Evolutionary conservation across 495 filamentous ascomycete genomes (phyloP).

Genomic region (Hypoxylon cercidicola): DNA sequence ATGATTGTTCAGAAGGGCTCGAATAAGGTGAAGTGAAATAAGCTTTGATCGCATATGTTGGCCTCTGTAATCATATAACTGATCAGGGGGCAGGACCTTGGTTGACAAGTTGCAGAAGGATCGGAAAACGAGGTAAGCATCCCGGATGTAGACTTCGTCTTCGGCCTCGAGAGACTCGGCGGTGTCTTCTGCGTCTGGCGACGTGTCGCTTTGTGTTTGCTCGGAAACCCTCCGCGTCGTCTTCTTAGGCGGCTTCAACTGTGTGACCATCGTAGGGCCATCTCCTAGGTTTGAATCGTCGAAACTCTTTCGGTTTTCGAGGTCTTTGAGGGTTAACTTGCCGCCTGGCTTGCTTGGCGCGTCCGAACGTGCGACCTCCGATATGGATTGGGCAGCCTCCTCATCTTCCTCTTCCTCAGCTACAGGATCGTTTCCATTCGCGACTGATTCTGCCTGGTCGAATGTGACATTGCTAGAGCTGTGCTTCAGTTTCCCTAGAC

Average conservation of each 20-base stretch:
- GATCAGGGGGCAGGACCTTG: slow-evolving; percentile 86
- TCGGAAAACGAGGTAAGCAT: slow-evolving; percentile 95
- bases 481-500: slow-evolving; percentile 60
- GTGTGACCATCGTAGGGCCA: slow-evolving; percentile 92
- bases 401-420: slow-evolving; percentile 48
- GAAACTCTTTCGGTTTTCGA: slow-evolving; percentile 92
- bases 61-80: slow-evolving; percentile 89
- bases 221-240: slow-evolving; percentile 68
- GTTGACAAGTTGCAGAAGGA: slow-evolving; percentile 98
- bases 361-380: slow-evolving; percentile 63
- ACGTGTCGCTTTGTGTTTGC: slow-evolving; percentile 60
- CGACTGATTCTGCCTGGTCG: slow-evolving; percentile 52
- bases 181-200: slow-evolving; percentile 54
- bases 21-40: slow-evolving; percentile 91
- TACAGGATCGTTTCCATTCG: slow-evolving; percentile 44
- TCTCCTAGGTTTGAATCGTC: slow-evolving; percentile 92
- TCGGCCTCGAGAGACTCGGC: slow-evolving; percentile 82
- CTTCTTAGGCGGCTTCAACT: slow-evolving; percentile 68
- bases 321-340: slow-evolving; percentile 93
- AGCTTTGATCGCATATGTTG: slow-evolving; percentile 98
- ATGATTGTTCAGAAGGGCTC: slow-evolving; percentile 93
- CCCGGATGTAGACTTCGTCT: slow-evolving; percentile 95
- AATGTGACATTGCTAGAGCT: slow-evolving; percentile 59
- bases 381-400: slow-evolving; percentile 57
- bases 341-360: slow-evolving; percentile 63